Base-by-base conservation (phyloP, 306 rosid species). In the Amphicarpaea edgeworthii region DNA sequence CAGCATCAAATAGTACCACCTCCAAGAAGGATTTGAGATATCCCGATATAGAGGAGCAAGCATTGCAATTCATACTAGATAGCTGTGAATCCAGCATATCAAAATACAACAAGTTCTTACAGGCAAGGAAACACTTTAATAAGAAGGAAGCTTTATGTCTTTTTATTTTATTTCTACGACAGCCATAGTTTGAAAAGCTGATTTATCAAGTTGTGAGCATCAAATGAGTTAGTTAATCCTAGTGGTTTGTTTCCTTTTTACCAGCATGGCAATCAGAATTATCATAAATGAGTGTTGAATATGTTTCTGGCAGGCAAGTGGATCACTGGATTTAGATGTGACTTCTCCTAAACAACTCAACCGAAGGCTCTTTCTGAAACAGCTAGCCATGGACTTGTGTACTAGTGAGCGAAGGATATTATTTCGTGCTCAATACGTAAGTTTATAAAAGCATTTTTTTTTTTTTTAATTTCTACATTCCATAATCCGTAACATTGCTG, bases 301-400 rank as follows among this genome's bases (percentile, higher is more conserved):
- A 53, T 43, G 60, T 68, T 77, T 75, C 73, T 81, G 19, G 71
- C 87, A 92, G 98, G 92, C 71, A 79, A 92, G 98, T 89, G 98
- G 98, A 82, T 82, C 98, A 28, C 88, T 92, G 84, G 96, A 95
- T 83, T 85, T 95, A 79, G 97, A 95, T 23, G 90, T 95, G 79
- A 87, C 98, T 40, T 95, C 96, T 63, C 98, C 98, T 1, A 92
- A 92, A 83, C 96, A 86, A 81, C 96, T 92, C 68, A 95, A 92
- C 75, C 85, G 98, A 68, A 82, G 92, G 80, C 79, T 95, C 68
- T 92, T 95, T 84, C 89, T 95, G 67, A 92, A 92, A 75, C 98
- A 95, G 77, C 88, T 95, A 32, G 97, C 98, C 0, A 89, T 89
- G 73, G 97, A 95, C 83, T 88, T 95, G 84, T 87, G 91, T 74